Percentiles rank a stretch among this genome's conserved stretches.
Evolutionary conservation across 768 basidiomycete species (phyloP).

Genomic region (Kwoniella sp.): DNA sequence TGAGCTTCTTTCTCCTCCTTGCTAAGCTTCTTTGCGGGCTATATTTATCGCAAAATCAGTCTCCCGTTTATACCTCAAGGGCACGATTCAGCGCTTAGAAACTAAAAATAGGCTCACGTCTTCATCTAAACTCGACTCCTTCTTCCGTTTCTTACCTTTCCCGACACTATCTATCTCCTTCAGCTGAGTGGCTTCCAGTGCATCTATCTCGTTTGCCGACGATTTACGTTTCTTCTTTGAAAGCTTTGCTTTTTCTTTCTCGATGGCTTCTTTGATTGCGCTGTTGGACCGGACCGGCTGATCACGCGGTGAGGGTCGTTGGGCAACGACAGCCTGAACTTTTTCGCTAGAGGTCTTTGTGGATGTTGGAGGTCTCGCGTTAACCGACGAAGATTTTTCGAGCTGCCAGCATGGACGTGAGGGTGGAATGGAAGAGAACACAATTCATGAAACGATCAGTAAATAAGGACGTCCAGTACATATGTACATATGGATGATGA

Average conservation of each 20-base stretch:
- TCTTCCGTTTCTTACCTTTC: background rate
- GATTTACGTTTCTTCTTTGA: constrained; percentile 10
- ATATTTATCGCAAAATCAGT: background rate
- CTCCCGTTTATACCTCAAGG: no score
- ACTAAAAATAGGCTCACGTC: background rate
- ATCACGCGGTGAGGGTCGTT: background rate
- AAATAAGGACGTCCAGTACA: no score
- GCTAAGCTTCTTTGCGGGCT: constrained; percentile 1
- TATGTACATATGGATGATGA: no score
- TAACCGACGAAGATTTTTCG: background rate
- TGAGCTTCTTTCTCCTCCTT: constrained; percentile 35
- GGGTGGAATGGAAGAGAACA: no score
- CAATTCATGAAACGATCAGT: no score
- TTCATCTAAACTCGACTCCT: background rate
- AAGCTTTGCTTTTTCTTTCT: background rate
- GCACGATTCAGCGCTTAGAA: no score
- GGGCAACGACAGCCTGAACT: no score
- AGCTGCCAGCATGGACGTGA: background rate
- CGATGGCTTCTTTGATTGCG: background rate
- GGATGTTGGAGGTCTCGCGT: background rate
- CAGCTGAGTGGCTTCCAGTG: background rate
- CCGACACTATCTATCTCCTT: background rate
- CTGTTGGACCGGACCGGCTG: background rate
- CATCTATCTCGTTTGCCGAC: background rate
- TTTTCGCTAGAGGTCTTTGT: background rate